Percentiles rank a stretch among this genome's conserved stretches.
These are phyloP conservation scores for Hyphopichia homilentoma DNA, from an alignment of 805 yeast species.

Conservation along the genomic window DNA sequence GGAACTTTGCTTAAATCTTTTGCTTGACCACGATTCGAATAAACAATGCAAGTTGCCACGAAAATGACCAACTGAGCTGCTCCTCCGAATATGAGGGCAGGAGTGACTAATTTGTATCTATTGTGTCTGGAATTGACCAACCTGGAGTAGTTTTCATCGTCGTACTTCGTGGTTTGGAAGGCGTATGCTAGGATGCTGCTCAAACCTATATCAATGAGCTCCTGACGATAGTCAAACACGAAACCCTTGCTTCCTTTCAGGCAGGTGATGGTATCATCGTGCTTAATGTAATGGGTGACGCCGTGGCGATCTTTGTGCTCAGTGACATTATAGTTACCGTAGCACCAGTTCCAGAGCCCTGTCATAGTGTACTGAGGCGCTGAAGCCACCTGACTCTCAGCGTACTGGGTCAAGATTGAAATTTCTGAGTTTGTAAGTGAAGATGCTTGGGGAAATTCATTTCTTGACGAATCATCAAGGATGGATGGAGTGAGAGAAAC, in stretches of 20 bases:
- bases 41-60: constrained; percentile 27
- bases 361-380: constrained; percentile 49
- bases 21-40: constrained; percentile 31
- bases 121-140: constrained; percentile 12
- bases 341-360: constrained; percentile 44
- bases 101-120: constrained; percentile 18
- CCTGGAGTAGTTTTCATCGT: constrained; percentile 9
- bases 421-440: constrained; percentile 49
- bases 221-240: constrained; percentile 44
- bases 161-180: constrained; percentile 19
- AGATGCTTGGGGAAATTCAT: constrained; percentile 22
- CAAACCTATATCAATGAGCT: constrained; percentile 38
- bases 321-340: constrained; percentile 33
- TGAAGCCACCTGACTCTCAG: constrained; percentile 39
- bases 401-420: constrained; percentile 40
- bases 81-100: constrained; percentile 24
- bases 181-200: constrained; percentile 48
- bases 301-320: constrained; percentile 10
- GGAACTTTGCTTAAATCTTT: constrained; percentile 33
- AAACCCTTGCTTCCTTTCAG: constrained; percentile 11
- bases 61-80: constrained; percentile 26
- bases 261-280: constrained; percentile 23
- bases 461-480: constrained; percentile 15
- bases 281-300: constrained; percentile 6
- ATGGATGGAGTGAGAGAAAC: constrained; percentile 19